Base-by-base conservation (phyloP, 495 filamentous ascomycete species). In the Xylaria intraflava region DNA sequence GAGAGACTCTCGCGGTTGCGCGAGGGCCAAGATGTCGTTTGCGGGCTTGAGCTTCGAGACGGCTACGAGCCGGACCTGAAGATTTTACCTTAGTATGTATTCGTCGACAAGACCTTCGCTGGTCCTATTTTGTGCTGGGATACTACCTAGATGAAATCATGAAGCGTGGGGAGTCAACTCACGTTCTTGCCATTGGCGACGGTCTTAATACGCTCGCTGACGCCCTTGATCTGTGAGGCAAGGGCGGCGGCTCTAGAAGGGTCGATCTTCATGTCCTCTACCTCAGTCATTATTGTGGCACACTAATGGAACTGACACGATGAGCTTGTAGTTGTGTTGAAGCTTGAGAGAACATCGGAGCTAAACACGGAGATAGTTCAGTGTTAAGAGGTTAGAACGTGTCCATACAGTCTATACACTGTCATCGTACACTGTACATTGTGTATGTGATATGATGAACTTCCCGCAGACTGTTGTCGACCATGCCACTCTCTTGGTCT, bases 41-140 rank as follows among this genome's bases (percentile, higher is more conserved):
- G 83, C 87, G 10, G 93, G 90, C 68, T 96, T 95, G 59, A 93
- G 77, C 67, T 98, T 98, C 16, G 90, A 95, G 46, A 98, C 91
- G 29, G 90, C 90, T 22, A 98, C 87, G 22, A 97, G 76, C 17
- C 93, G 86, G 49, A 94, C 79, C 86, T 87, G 47, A 33, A 33
- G 10, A 33, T 33, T 33, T 6, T 33, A 7, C 31, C n/a, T n/a
- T n/a, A n/a, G n/a, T n/a, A n/a, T n/a, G n/a, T n/a, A n/a, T n/a
- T n/a, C n/a, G n/a, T n/a, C n/a, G n/a, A n/a, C n/a, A n/a, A n/a
- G n/a, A n/a, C n/a, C n/a, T n/a, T n/a, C n/a, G n/a, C n/a, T n/a
- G n/a, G n/a, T n/a, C n/a, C n/a, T n/a, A n/a, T n/a, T n/a, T n/a
- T n/a, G n/a, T n/a, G n/a, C n/a, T n/a, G n/a, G n/a, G n/a, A n/a